These are phyloP conservation scores for Dactylis glomerata DNA, from an alignment of 176 grass and related monocot genomes.

Conservation along the genomic window DNA sequence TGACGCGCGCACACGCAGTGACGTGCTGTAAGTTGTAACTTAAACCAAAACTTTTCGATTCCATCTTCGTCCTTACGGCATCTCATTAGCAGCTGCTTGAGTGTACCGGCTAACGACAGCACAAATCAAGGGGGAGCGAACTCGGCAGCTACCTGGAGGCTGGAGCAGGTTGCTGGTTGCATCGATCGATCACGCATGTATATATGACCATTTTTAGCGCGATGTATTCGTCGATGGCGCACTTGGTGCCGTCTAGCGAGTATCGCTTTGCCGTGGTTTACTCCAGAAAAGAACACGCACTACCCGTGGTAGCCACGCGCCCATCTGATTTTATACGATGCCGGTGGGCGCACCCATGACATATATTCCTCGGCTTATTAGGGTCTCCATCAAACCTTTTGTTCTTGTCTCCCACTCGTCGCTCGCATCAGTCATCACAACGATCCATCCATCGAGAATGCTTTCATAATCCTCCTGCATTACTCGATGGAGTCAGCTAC, in stretches of 20 bases:
- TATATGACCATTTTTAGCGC: neutral
- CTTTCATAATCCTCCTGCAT: neutral
- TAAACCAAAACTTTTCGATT: neutral
- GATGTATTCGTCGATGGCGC: neutral
- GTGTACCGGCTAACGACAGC: neutral
- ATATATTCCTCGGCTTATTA: neutral
- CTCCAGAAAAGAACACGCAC: constrained; percentile 7
- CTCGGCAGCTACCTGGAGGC: neutral
- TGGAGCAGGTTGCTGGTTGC: no score
- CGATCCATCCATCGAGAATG: neutral
- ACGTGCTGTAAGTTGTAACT: neutral
- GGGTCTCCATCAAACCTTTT: neutral
- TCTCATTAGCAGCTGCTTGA: neutral
- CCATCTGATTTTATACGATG: neutral
- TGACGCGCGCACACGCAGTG: neutral
- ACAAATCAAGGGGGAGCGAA: neutral
- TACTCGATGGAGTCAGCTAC: neutral
- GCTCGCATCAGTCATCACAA: neutral
- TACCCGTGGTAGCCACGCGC: constrained; percentile 74
- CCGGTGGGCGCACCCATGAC: neutral
- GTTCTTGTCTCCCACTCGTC: constrained; percentile 18
- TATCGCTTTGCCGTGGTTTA: neutral
- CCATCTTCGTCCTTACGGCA: neutral
- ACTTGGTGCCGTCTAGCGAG: no score
- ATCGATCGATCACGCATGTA: neutral